A percentile compares a stretch with the other conserved stretches of the same genome.
Evolutionary conservation across 2,329 filamentous ascomycete genomes (phyloP).

Genomic region (Cladobotryum mycophilum): DNA sequence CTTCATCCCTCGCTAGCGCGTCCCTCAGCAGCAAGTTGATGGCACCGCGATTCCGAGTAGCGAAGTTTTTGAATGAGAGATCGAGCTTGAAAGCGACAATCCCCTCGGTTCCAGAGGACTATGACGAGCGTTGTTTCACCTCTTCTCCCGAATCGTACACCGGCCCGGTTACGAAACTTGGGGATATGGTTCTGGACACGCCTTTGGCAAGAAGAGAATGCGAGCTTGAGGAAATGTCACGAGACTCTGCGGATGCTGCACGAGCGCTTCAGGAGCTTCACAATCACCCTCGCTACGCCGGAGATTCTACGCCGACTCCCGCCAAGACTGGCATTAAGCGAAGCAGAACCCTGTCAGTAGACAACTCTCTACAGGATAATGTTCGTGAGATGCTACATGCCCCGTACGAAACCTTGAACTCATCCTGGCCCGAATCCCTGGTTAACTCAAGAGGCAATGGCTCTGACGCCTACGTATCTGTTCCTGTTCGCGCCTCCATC

Average conservation of each 20-base stretch:
- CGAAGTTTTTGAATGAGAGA: slow-evolving; percentile 54
- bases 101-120: slow-evolving; percentile 52
- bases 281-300: slow-evolving; percentile 37
- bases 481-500: slow-evolving; percentile 35
- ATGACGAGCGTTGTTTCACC: slow-evolving; percentile 43
- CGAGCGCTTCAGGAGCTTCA: slow-evolving; percentile 56
- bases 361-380: slow-evolving; percentile 58
- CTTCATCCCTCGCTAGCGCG: slow-evolving; percentile 55
- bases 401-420: slow-evolving; percentile 21
- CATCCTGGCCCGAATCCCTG: slow-evolving; percentile 31
- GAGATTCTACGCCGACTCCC: slow-evolving; percentile 28
- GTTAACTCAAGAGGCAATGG: slow-evolving; percentile 27
- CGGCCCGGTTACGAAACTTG: slow-evolving; percentile 46
- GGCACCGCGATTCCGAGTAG: slow-evolving; percentile 55
- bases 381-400: slow-evolving; percentile 55
- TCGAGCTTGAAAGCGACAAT: slow-evolving; percentile 46
- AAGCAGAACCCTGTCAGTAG: slow-evolving; percentile 51
- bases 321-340: slow-evolving; percentile 47
- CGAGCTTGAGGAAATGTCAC: slow-evolving; percentile 38
- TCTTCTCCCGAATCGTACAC: slow-evolving; percentile 54
- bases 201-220: slow-evolving; percentile 39
- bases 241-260: slow-evolving; percentile 48
- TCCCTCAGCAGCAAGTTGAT: slow-evolving; percentile 45
- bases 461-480: slow-evolving; percentile 27
- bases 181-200: slow-evolving; percentile 43